Conservation (phyloP, 805 yeast species). For the Clavispora vitiphila region DNA sequence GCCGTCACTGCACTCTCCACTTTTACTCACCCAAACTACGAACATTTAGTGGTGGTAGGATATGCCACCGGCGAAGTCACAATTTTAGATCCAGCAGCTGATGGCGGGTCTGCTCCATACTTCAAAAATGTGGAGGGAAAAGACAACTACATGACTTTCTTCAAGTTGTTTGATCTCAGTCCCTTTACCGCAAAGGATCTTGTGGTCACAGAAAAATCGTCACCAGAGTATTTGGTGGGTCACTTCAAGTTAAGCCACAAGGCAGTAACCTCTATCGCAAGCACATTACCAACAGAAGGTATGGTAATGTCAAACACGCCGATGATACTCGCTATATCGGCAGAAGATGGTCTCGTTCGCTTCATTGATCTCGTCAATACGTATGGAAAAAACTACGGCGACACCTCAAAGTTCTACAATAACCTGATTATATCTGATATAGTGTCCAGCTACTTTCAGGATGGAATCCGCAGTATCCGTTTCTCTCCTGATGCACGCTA, state of each 20-base stretch:
- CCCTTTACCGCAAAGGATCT: conserved; percentile 14
- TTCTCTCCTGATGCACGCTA: conserved; percentile 47
- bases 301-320: conserved; percentile 36
- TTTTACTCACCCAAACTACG: conserved; percentile 30
- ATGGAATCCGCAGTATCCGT: conserved; percentile 50
- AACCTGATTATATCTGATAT: conserved; percentile 42
- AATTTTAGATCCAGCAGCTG: conserved; percentile 12
- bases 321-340: conserved; percentile 44
- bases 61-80: conserved; percentile 14
- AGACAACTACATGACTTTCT: conserved; percentile 33
- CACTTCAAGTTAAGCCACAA: conserved; percentile 59
- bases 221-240: conserved; percentile 32
- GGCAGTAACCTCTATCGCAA: conserved; percentile 47
- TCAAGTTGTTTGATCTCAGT: conserved; percentile 33
- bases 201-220: not conserved
- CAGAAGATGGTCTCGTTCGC: conserved; percentile 62
- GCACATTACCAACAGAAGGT: conserved; percentile 22
- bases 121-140: conserved; percentile 14
- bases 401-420: conserved; percentile 13
- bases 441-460: conserved; percentile 57
- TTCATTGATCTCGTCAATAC: conserved; percentile 47
- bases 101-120: conserved; percentile 7
- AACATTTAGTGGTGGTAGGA: conserved; percentile 43
- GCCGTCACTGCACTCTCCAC: conserved; percentile 19
- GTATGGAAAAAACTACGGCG: conserved; percentile 23